Evolutionary conservation across 2,329 filamentous ascomycete species (phyloP).

Genomic region (Microdochium paspali): DNA sequence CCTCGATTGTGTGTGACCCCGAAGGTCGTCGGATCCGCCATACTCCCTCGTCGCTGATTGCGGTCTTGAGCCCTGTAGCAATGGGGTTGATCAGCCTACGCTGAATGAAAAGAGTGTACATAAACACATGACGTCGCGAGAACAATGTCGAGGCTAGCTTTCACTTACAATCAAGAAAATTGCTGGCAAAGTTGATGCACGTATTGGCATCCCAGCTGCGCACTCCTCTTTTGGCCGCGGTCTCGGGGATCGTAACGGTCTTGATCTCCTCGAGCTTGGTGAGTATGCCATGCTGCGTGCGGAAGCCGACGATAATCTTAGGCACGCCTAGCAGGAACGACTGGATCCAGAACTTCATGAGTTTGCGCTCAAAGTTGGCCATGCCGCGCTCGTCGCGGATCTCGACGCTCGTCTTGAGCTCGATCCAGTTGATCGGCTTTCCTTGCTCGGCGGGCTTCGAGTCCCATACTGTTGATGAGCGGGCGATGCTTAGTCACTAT

Average conservation of each 20-base stretch:
- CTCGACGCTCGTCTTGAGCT: conserved; percentile 82
- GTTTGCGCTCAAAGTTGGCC: conserved; percentile 75
- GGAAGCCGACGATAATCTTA: conserved; percentile 84
- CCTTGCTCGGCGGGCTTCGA: conserved; percentile 58
- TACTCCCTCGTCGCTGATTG: conserved; percentile 61
- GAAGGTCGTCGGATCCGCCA: conserved; percentile 69
- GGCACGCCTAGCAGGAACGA: conserved; percentile 90
- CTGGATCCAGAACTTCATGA: conserved; percentile 95
- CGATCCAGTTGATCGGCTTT: conserved; percentile 80
- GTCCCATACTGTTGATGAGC: conserved; percentile 59
- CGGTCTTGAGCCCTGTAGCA: conserved; percentile 48
- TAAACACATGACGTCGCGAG: no score
- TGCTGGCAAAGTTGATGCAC: conserved; percentile 82
- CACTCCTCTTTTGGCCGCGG: conserved; percentile 56
- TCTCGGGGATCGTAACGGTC: conserved; percentile 68
- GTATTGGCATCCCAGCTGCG: conserved; percentile 82
- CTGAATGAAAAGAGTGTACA: no score
- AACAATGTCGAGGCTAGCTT: background rate
- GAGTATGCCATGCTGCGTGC: conserved; percentile 64
- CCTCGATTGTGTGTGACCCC: conserved; percentile 56
- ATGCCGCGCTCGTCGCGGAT: conserved; percentile 59
- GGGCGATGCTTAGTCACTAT: background rate
- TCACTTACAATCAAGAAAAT: conserved; percentile 65
- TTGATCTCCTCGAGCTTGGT: conserved; percentile 67
- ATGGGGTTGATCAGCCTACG: conserved; percentile 7